Evolutionary conservation across 2,329 filamentous ascomycete genomes (phyloP).

Genomic region (Fusarium buxicola): DNA sequence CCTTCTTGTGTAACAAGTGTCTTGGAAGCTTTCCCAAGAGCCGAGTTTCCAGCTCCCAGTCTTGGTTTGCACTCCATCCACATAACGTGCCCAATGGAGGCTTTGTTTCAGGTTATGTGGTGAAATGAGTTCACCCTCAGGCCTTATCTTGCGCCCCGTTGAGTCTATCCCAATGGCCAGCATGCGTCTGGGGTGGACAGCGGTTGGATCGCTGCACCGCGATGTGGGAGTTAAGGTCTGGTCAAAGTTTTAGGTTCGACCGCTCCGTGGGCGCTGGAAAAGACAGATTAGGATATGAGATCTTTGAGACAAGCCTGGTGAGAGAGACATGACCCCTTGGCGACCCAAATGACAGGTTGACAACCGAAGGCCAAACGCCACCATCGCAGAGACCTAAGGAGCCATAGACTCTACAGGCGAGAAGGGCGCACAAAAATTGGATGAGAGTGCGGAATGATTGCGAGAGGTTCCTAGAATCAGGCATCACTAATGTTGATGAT

Average conservation of each 20-base stretch:
- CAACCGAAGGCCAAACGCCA: constrained; percentile 43
- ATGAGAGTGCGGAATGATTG: constrained; percentile 14
- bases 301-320: constrained; percentile 7
- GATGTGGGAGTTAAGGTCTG: constrained; percentile 8
- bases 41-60: not conserved
- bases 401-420: not conserved
- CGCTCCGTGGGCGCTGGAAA: constrained; percentile 2
- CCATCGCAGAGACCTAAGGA: constrained; percentile 1
- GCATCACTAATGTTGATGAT: not conserved
- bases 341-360: constrained; percentile 28
- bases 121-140: not conserved
- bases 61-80: not conserved
- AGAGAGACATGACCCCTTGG: constrained; percentile 12
- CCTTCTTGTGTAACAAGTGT: not conserved
- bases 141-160: constrained; percentile 10
- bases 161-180: not conserved
- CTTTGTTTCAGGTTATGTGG: not conserved
- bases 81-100: not conserved
- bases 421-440: not conserved
- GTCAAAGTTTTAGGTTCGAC: constrained; percentile 28
- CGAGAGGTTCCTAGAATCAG: not conserved
- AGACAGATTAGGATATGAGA: not conserved
- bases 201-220: constrained; percentile 7
- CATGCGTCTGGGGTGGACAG: not conserved
- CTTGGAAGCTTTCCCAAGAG: not conserved